Evolutionary conservation across 768 basidiomycete species (phyloP), one percentile per base, ranked within the genome.

Genomic region (Hypholoma sublateritium): DNA sequence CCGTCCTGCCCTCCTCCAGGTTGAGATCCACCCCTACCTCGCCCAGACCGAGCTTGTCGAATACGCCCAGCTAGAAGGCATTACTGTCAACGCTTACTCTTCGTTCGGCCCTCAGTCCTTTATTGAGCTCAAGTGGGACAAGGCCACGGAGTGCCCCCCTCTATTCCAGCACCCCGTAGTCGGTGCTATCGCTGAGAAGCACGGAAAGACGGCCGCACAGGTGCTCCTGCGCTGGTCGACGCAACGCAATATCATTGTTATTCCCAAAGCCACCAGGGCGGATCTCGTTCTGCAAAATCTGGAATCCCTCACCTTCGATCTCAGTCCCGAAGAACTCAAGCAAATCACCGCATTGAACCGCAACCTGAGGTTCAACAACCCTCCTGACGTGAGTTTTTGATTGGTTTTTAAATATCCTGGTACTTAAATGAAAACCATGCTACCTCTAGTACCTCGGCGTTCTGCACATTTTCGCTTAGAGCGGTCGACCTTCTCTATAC

Each of bases 191-290:
- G 84, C 88, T 4, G 50, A 65, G 14, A 75, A 77, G 57, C 73
- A 86, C 62, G 63, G 71, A 8, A 90, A 79, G 74, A 80, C 78
- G 43, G 68, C 83, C 4, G 88, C 88, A 6, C 89, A 92, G 69
- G 81, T 92, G 21, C 72, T 92, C 37, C 79, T 93, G 52, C 80
- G 89, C 61, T 93, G 91, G 91, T 83, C 88, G 1, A 88, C 86
- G 13, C 88, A 91, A 65, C 84, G 83, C 36, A 85, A 82, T 9
- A 78, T 91, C 57, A 85, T 86, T 34, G 85, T 92, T 44, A 82
- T 93, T 59, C 91, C 91, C 45, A 93, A 93, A 77, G 82, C 79
- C 49, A 84, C 83, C 67, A 63, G 75, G 60, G 50, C 59, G 3
- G 58, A 66, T 14, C 78, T 87, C 24, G 70, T 87, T 51, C 63